A percentile compares a stretch with the other conserved stretches of the same genome.
Conservation (phyloP, 108 stramenopile genomes). For the Craspedostauros australis region DNA sequence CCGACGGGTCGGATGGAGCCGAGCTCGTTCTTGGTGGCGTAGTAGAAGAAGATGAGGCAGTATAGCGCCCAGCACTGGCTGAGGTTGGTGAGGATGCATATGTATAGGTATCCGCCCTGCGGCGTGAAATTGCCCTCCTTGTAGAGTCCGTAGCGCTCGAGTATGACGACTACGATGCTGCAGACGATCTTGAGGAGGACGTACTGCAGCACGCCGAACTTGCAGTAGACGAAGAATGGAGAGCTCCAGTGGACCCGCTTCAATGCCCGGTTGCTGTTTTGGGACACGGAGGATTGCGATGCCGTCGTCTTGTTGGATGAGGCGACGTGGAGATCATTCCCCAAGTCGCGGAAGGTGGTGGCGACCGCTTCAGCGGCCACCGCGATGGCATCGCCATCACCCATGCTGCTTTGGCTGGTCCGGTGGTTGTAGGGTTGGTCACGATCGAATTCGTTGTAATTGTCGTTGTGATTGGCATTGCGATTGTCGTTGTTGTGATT, state of each 20-base stretch:
- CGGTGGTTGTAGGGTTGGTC: constrained; percentile 5
- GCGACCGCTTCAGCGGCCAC: not conserved
- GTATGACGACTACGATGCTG: constrained; percentile 45
- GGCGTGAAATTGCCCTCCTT: constrained; percentile 85
- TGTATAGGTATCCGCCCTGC: constrained; percentile 78
- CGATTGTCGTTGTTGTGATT: not conserved
- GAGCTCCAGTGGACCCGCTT: constrained; percentile 80
- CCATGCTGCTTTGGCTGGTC: constrained; percentile 3
- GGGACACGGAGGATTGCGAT: not conserved
- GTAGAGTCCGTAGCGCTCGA: constrained; percentile 69
- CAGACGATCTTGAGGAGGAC: constrained; percentile 81
- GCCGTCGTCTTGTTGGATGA: constrained; percentile 1
- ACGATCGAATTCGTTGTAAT: not conserved
- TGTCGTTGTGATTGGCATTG: not conserved
- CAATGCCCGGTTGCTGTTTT: constrained; percentile 17
- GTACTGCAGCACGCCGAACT: constrained; percentile 91
- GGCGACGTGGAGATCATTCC: not conserved
- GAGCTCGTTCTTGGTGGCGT: constrained; percentile 86
- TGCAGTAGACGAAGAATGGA: constrained; percentile 83
- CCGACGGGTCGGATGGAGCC: constrained; percentile 86
- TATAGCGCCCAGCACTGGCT: constrained; percentile 96
- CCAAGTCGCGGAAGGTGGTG: not conserved
- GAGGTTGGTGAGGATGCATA: constrained; percentile 83
- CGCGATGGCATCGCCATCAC: constrained; percentile 1
- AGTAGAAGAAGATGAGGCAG: constrained; percentile 92